A percentile compares a stretch with the other conserved stretches of the same genome.
phyloP scores from a whole-genome alignment of 2,329 filamentous ascomycete genomes.

The Alternaria sp. region DNA sequence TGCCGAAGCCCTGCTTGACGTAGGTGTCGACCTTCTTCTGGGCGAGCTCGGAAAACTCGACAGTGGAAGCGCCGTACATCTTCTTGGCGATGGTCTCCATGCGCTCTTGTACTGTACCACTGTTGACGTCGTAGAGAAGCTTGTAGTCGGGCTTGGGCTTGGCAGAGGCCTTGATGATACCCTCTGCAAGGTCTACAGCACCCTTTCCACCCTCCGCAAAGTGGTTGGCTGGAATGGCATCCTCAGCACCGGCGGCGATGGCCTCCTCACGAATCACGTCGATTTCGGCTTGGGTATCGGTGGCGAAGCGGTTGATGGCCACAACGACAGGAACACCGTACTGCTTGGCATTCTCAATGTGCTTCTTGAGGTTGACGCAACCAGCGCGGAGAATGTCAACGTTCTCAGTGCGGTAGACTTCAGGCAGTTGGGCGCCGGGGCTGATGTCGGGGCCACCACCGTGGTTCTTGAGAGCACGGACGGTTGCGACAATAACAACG shows the following conservation, averaged over 20 bases:
- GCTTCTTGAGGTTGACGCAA: conserved; percentile 93
- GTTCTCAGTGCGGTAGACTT: conserved; percentile 93
- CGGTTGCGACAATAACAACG: conserved; percentile 92
- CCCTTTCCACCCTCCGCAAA: conserved; percentile 95
- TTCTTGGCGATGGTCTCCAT: conserved; percentile 88
- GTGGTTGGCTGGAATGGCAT: conserved; percentile 93
- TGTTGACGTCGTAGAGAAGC: conserved; percentile 79
- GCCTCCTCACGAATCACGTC: conserved; percentile 88
- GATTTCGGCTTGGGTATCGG: conserved; percentile 91
- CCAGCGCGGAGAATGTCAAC: conserved; percentile 87
- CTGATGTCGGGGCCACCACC: conserved; percentile 94
- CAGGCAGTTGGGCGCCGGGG: conserved; percentile 81
- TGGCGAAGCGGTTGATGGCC: conserved; percentile 95
- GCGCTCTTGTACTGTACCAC: conserved; percentile 77
- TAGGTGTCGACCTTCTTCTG: conserved; percentile 97
- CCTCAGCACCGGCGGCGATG: conserved; percentile 87
- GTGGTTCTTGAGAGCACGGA: conserved; percentile 95
- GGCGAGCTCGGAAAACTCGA: conserved; percentile 92
- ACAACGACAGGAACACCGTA: conserved; percentile 96
- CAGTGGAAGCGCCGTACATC: conserved; percentile 91
- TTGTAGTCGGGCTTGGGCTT: conserved; percentile 80
- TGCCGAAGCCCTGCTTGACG: conserved; percentile 86
- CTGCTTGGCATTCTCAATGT: conserved; percentile 85
- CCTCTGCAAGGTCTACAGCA: conserved; percentile 85
- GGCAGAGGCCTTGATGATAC: conserved; percentile 80